Evolutionary conservation across 2,329 filamentous ascomycete species (phyloP).

Genomic region (Ilyonectria destructans): DNA sequence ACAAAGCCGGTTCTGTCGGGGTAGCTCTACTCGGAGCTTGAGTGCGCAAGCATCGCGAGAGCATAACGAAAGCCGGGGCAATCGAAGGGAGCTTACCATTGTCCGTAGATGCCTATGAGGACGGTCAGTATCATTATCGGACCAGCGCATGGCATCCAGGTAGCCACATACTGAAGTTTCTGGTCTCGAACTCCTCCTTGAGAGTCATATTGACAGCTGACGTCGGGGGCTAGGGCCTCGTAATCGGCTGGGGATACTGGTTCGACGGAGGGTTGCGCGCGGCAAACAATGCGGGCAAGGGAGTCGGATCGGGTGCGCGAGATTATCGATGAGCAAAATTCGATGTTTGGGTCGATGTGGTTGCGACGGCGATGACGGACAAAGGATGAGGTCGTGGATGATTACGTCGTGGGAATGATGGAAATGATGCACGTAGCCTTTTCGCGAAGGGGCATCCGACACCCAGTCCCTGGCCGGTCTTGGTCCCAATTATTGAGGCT

Average conservation of each 20-base stretch:
- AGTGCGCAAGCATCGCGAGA: slow-evolving; percentile 15
- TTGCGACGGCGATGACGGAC: slow-evolving; percentile 40
- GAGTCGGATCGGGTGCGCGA: slow-evolving; percentile 8
- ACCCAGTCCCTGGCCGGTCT: slow-evolving; percentile 8
- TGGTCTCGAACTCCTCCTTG: slow-evolving; percentile 80
- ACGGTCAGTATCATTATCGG: slow-evolving; percentile 52
- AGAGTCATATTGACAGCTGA: slow-evolving; percentile 74
- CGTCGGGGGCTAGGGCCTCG: slow-evolving; percentile 39
- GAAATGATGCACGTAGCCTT: slow-evolving; percentile 55
- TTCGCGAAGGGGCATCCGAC: slow-evolving; percentile 44
- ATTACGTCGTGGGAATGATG: slow-evolving; percentile 50
- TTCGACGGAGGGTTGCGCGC: slow-evolving; percentile 34
- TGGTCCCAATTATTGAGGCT: slow-evolving; percentile 50
- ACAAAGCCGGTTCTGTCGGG: slow-evolving; percentile 15
- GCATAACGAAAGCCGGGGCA: slow-evolving; percentile 13
- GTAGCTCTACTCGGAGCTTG: slow-evolving; percentile 33
- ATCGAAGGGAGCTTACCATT: slow-evolving; percentile 73
- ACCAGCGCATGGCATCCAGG: slow-evolving; percentile 23
- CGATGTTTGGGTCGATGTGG: slow-evolving; percentile 39
- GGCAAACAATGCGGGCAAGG: slow-evolving; percentile 24
- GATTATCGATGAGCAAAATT: slow-evolving; percentile 28
- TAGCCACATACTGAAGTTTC: slow-evolving; percentile 79
- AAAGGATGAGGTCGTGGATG: slow-evolving; percentile 34
- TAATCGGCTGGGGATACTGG: slow-evolving; percentile 32
- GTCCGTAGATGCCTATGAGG: slow-evolving; percentile 78